Conservation (phyloP, 805 yeast genomes). For the Clavispora fructus region DNA sequence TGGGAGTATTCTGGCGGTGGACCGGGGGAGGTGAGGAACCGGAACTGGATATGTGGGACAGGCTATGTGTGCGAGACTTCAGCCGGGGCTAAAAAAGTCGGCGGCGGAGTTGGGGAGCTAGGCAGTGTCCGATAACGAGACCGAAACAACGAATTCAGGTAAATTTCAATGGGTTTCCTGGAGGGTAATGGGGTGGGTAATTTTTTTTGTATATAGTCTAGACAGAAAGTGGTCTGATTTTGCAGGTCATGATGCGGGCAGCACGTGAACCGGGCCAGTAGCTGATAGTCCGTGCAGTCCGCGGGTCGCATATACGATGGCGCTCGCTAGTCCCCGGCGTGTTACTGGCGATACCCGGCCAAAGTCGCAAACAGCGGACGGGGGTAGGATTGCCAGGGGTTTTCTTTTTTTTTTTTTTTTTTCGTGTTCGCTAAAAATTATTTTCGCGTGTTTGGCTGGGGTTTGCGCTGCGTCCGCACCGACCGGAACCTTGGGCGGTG, state of each 20-base stretch:
- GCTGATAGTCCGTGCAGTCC: background rate
- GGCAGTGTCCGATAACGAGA: background rate
- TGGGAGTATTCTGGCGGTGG: background rate
- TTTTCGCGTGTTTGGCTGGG: no score
- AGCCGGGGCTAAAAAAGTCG: background rate
- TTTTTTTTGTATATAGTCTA: slow-evolving; percentile 4
- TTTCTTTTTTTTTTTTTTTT: background rate
- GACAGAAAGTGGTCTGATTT: slow-evolving; percentile 9
- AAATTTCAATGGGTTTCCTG: background rate
- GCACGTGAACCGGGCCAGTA: slow-evolving; percentile 1
- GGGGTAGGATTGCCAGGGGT: no score
- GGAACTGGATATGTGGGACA: background rate
- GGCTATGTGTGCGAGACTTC: background rate
- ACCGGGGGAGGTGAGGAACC: background rate
- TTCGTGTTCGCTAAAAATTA: no score
- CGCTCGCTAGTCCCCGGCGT: background rate
- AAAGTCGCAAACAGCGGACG: no score
- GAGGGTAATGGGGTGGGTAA: background rate
- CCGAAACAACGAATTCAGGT: background rate
- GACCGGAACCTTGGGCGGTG: no score
- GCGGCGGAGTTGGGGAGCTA: background rate
- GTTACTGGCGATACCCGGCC: background rate
- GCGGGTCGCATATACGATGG: background rate
- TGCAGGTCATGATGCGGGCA: background rate
- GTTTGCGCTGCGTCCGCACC: no score